Evolutionary conservation across 2,329 filamentous ascomycete species (phyloP), one percentile per base, ranked within the genome.

Genomic region (Aspergillus neotritici): DNA sequence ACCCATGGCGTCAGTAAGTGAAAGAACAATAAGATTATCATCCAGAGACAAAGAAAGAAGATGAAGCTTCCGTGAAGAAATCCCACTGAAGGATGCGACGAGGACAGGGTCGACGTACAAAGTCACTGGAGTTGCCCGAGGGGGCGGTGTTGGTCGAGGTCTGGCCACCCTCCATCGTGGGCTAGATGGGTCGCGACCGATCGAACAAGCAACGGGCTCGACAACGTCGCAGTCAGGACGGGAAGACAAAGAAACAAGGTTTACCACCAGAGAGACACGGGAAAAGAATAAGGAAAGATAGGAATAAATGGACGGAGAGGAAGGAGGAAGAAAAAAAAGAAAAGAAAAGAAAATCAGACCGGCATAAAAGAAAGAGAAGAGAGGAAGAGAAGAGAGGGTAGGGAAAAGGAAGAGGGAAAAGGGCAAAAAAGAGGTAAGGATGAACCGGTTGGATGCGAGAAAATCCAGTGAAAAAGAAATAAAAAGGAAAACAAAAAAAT

Each of bases 101-200:
- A 25, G 3, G 6, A 25, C 2, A 9, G 21, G 2, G 5, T n/a
- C n/a, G 21, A 85, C 86, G 76, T 75, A 94, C 89, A 78, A 95
- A 95, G 74, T 95, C 89, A 77, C 89, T 94, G 50, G 89, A 94
- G 73, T 87, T 94, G 70, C 86, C 93, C 62, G 80, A 74, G 58
- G 71, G 69, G 55, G 58, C 64, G 55, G 63, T 50, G 52, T 55
- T 64, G 53, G 64, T 64, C 48, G 65, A 64, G 50, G 63, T 66
- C 62, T 67, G 63, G 58, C 60, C 64, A 59, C 57, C 63, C 53
- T 74, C 71, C 72, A 74, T 74, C 55, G 53, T 58, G 58, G 58
- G 58, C 61, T 63, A 59, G 62, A 63, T 57, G 60, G 57, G 63
- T 65, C 64, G 63, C 61, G 61, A 64, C 57, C 61, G 61, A 60